A percentile compares a stretch with the other conserved stretches of the same genome.
Evolutionary conservation across 179 eudicot species (phyloP).

Genomic region (Actinidia arguta): DNA sequence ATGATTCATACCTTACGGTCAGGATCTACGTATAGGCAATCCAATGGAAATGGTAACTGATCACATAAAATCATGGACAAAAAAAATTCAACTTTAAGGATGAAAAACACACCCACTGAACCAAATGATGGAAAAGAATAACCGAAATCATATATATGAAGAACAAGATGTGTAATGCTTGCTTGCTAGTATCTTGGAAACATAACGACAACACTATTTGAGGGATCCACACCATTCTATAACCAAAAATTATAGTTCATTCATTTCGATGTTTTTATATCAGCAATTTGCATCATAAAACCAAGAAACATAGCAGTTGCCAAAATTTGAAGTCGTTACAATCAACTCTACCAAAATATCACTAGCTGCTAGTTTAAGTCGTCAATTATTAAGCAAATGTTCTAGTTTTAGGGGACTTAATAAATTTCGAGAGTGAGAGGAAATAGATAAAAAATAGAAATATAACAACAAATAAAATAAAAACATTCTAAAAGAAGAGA

Average conservation of each 20-base stretch:
- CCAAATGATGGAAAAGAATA: background rate
- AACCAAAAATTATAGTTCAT: background rate
- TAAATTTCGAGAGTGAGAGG: no score
- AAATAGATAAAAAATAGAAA: no score
- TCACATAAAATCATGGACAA: conserved; percentile 11
- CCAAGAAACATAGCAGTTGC: background rate
- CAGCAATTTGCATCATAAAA: background rate
- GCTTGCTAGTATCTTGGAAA: background rate
- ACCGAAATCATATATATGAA: background rate
- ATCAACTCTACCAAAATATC: background rate
- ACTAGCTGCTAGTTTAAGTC: no score
- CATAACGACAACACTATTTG: background rate
- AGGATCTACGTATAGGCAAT: conserved; percentile 90
- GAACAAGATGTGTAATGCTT: background rate
- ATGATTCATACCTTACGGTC: conserved; percentile 75
- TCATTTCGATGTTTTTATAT: background rate
- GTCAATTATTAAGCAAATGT: no score
- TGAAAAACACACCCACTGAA: background rate
- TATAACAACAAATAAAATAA: no score
- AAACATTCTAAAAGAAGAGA: no score
- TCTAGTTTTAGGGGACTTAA: no score
- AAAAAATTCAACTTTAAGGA: conserved; percentile 10
- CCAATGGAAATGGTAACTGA: conserved; percentile 93
- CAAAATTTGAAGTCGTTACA: background rate
- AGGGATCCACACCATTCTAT: background rate